Conservation (phyloP, 345 rosid species). For the Populus ilicifolia region DNA sequence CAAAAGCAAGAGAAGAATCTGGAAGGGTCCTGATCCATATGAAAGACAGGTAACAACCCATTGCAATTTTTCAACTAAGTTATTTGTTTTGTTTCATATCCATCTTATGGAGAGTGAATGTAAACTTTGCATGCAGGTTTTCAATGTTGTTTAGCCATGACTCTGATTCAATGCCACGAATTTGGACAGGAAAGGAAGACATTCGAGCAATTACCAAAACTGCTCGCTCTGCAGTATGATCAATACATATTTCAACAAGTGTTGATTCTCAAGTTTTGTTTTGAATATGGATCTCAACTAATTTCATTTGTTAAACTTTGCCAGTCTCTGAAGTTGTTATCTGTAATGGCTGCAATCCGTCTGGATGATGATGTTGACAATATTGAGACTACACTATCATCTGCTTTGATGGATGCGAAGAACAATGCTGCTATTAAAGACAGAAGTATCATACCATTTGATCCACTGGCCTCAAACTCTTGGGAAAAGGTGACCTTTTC, state of each 20-base stretch:
- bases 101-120: conserved; percentile 17
- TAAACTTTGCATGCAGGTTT: conserved; percentile 53
- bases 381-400: conserved; percentile 58
- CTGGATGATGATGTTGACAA: conserved; percentile 69
- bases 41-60: conserved; percentile 74
- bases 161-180: conserved; percentile 95
- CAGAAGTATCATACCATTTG: conserved; percentile 52
- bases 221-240: conserved; percentile 82
- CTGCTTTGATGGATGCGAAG: conserved; percentile 54
- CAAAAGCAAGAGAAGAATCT: conserved; percentile 88
- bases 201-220: conserved; percentile 85
- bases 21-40: conserved; percentile 78
- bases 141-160: conserved; percentile 83
- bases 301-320: conserved; percentile 16
- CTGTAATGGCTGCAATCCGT: conserved; percentile 82
- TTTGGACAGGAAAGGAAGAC: conserved; percentile 99
- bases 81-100: conserved; percentile 11
- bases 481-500: conserved; percentile 76
- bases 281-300: conserved; percentile 9
- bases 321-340: conserved; percentile 87
- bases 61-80: conserved; percentile 14
- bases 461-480: conserved; percentile 88
- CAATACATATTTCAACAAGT: conserved; percentile 1
- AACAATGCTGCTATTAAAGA: conserved; percentile 36
- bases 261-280: background rate